phyloP scores from a whole-genome alignment of 1,284 basidiomycete genomes.

The Volvariella volvacea region DNA sequence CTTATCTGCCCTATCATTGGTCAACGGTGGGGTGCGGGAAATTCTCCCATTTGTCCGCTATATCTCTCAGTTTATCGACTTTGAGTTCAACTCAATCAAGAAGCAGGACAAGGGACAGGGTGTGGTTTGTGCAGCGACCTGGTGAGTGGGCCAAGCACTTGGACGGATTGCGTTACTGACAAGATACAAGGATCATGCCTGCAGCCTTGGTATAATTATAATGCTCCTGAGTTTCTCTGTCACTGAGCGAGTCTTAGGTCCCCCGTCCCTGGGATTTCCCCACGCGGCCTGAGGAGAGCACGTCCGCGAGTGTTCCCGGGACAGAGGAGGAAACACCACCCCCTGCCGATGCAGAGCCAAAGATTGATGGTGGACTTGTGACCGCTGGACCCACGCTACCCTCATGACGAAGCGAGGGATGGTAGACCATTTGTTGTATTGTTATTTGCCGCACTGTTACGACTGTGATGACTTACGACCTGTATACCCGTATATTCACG shows the following conservation, averaged over 20 bases:
- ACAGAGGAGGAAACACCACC: no score
- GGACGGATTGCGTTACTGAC: constrained; percentile 6
- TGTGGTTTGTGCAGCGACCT: constrained; percentile 79
- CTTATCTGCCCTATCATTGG: constrained; percentile 59
- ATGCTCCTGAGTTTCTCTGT: constrained; percentile 1
- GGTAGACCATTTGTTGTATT: no score
- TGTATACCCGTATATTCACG: no score
- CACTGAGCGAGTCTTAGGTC: constrained; percentile 25
- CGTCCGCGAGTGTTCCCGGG: neutral
- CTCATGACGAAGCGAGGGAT: no score
- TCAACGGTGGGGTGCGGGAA: constrained; percentile 67
- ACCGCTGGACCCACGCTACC: no score
- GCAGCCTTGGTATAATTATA: constrained; percentile 46
- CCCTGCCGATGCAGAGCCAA: no score
- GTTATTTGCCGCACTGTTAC: no score
- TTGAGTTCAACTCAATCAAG: constrained; percentile 61
- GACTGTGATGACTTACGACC: no score
- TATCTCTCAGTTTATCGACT: constrained; percentile 68
- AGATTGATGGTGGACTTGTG: no score
- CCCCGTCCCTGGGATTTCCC: constrained; percentile 74
- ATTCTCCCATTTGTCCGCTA: constrained; percentile 76
- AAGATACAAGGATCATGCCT: constrained; percentile 57
- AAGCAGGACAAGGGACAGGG: constrained; percentile 61
- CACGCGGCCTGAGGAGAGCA: constrained; percentile 24
- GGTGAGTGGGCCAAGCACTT: constrained; percentile 32